Base-by-base conservation (phyloP, 495 filamentous ascomycete species). In the Aspergillus taichungensis region DNA sequence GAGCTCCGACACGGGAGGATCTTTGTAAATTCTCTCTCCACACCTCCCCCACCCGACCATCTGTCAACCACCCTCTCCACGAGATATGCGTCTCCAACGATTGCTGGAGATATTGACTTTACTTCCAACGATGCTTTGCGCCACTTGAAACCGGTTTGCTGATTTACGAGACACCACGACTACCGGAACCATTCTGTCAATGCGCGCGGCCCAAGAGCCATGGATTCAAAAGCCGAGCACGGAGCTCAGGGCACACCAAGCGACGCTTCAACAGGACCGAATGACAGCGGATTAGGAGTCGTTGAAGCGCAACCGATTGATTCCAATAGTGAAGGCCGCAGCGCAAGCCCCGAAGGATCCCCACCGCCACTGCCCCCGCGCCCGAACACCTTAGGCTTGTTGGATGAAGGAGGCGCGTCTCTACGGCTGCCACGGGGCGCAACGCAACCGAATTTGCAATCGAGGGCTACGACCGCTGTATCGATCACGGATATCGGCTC, bases 401-500 rank as follows among this genome's bases (percentile, higher is more conserved):
- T 71, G 32, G 62, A 67, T 36, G 68, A 71, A 49, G 64, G 66
- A 50, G 56, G 53, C 37, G 37, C 58, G 13, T 51, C 62, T 46
- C 37, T 47, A 0, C 52, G 54, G 29, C 47, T 42, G 12, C 30
- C 43, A 8, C 40, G 48, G 30, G 45, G 52, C 8, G 37, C 45
- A 29, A 50, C 48, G 27, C 56, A 69, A 46, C 59, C 77, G 37
- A 62, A 57, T 27, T 57, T 92, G 32, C 84, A 80, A 44, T 82
- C 83, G 3, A 80, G 80, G 48, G 79, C 89, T 29, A 96, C 90
- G 8, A 95, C 87, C 0, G 87, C 88, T 6, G 53, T 96, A 9
- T 87, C 87, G 0, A 74, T 84, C 8, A 78, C 84, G 51, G 88
- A 91, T 50, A 82, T 88, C 40, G 77, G 82, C 42, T 82, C 82